Evolutionary conservation across 495 filamentous ascomycete genomes (phyloP), one percentile per base, ranked within the genome.

Genomic region (Penicillium verhagenii): DNA sequence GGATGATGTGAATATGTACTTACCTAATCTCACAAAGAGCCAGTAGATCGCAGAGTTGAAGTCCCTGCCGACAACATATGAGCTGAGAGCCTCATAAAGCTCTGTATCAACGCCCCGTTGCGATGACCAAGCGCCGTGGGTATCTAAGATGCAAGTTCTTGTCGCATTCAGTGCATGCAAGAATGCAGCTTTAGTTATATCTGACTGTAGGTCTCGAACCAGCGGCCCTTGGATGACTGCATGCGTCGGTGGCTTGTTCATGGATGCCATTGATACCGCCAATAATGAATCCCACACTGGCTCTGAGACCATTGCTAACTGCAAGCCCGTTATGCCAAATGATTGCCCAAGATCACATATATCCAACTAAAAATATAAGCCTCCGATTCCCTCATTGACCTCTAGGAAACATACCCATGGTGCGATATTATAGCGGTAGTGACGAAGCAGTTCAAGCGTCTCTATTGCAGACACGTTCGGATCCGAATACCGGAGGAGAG

Each of bases 401-500:
- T 16, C 20, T 5, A 26, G n/a, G 0, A 31, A 18, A 42, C 67
- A 45, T 56, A 73, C 71, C 71, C 71, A 73, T 18, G 67, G 56
- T 3, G 71, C 71, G 35, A 73, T 59, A 26, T 68, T 50, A 51
- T 73, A 73, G 13, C 66, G 67, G 59, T 70, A 73, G 40, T 71
- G 60, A 7, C 67, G 67, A 23, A 73, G 49, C 18, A 70, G 58
- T n/a, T 66, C 59, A 14, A 70, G 56, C 18, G 45, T 63, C 20
- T 61, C 52, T 0, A 53, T 60, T 2, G 65, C 46, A n/a, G 64
- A 52, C 2, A 59, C 11, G 11, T 44, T 47, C 23, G 25, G 13
- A 16, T 16, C 18, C 20, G 11, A 1, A 11, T 47, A 16, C 0
- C 19, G 5, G 0, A 9, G 29, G 18, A 20, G 42, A 16, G 47